Evolutionary conservation across 805 yeast genomes (phyloP).

Genomic region (Cyberlindnera samutprakarnensis): DNA sequence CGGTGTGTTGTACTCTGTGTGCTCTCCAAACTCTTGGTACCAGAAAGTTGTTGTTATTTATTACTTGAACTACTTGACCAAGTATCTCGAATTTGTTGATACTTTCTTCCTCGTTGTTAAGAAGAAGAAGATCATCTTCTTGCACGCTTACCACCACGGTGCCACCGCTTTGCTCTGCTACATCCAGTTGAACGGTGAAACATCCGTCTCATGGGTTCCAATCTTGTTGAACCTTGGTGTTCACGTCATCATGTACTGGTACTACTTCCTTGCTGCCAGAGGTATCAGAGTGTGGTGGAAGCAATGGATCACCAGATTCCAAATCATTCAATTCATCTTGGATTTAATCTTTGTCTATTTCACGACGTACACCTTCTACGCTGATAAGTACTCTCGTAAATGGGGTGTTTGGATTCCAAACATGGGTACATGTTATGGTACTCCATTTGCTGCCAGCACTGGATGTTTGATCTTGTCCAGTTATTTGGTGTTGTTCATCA

Average conservation of each 20-base stretch:
- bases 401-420: constrained; percentile 59
- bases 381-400: constrained; percentile 42
- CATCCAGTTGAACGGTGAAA: constrained; percentile 84
- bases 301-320: constrained; percentile 97
- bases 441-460: constrained; percentile 85
- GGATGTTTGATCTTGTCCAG: constrained; percentile 87
- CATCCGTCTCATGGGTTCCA: constrained; percentile 94
- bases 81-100: constrained; percentile 82
- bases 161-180: constrained; percentile 94
- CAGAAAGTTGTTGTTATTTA: constrained; percentile 76
- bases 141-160: constrained; percentile 97
- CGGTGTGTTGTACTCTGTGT: constrained; percentile 81
- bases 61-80: constrained; percentile 86
- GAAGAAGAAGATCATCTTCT: constrained; percentile 83
- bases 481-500: constrained; percentile 83
- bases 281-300: constrained; percentile 99
- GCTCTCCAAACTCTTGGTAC: constrained; percentile 73
- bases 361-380: constrained; percentile 88
- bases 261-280: constrained; percentile 87
- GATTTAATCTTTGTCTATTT: constrained; percentile 89
- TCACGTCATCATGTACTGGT: constrained; percentile 96
- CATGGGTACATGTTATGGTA: constrained; percentile 82
- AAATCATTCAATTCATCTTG: constrained; percentile 85
- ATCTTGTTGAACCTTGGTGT: constrained; percentile 83
- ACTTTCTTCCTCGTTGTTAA: constrained; percentile 87